Percentiles rank a stretch among this genome's conserved stretches.
Evolutionary conservation across 73 alveolate genomes (phyloP).

Genomic region (Paramecium sonneborni): DNA sequence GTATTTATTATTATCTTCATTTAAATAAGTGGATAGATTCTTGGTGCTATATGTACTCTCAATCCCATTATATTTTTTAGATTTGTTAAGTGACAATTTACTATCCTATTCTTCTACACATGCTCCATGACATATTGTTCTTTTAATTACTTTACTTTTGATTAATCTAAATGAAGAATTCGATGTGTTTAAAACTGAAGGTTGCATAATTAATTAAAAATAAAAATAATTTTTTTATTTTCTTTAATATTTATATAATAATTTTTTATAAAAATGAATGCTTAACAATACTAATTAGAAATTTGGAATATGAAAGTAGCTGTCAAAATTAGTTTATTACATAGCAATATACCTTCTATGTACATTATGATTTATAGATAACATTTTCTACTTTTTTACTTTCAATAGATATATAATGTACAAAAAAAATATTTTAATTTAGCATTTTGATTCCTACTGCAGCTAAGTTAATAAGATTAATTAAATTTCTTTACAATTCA

Average conservation of each 20-base stretch:
- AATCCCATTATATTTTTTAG: background rate
- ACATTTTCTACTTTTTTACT: conserved; percentile 21
- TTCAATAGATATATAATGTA: background rate
- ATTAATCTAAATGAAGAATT: background rate
- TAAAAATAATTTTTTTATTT: background rate
- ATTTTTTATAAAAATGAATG: background rate
- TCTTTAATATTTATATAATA: no score
- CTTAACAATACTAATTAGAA: background rate
- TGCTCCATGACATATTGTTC: background rate
- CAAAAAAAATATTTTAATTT: background rate
- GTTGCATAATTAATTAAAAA: background rate
- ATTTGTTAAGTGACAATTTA: background rate
- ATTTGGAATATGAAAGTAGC: conserved; percentile 16
- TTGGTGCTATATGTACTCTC: background rate
- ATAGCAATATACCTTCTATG: background rate
- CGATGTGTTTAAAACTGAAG: background rate
- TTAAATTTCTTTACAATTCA: background rate
- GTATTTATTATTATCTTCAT: background rate
- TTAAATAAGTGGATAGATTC: background rate
- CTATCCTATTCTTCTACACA: background rate
- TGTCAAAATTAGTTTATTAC: background rate
- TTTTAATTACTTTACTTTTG: background rate
- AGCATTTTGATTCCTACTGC: conserved; percentile 5
- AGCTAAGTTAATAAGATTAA: background rate
- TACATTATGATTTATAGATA: background rate